These are phyloP conservation scores for Russula vinacea DNA, from an alignment of 768 basidiomycete genomes.

Conservation along the genomic window DNA sequence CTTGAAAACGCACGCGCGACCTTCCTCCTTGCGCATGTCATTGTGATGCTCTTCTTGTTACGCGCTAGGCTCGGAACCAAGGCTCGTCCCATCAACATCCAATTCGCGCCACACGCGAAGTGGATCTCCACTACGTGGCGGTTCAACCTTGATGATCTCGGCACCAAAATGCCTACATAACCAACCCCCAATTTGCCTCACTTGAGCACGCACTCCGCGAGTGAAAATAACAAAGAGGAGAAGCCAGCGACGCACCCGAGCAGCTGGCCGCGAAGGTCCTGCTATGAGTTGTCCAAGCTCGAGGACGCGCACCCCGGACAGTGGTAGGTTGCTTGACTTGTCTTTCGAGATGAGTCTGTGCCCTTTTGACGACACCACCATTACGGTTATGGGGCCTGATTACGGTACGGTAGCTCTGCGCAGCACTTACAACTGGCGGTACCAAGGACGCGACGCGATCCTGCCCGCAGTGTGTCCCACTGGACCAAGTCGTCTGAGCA, in stretches of 20 bases:
- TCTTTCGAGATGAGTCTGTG: not conserved
- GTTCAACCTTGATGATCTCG: slow-evolving; percentile 69
- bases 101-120: slow-evolving; percentile 69
- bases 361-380: not conserved
- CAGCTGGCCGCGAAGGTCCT: slow-evolving; percentile 66
- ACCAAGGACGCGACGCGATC: too few relatives aligned
- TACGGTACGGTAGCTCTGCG: not conserved
- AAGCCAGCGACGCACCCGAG: slow-evolving; percentile 48
- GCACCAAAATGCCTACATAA: slow-evolving; percentile 39
- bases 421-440: too few relatives aligned
- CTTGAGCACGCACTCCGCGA: not conserved
- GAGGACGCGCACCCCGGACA: slow-evolving; percentile 60
- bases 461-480: too few relatives aligned
- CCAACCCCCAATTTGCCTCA: not conserved
- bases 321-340: not conserved
- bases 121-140: slow-evolving; percentile 61
- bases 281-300: slow-evolving; percentile 72
- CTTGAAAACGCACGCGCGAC: slow-evolving; percentile 42
- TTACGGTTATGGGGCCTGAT: not conserved
- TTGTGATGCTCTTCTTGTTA: slow-evolving; percentile 72
- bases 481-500: too few relatives aligned
- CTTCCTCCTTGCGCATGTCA: slow-evolving; percentile 56
- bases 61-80: slow-evolving; percentile 71
- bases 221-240: not conserved
- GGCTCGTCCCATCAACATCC: slow-evolving; percentile 66